phyloP scores from a whole-genome alignment of 208 protist species.

The Acanthamoeba lugdunensis region DNA sequence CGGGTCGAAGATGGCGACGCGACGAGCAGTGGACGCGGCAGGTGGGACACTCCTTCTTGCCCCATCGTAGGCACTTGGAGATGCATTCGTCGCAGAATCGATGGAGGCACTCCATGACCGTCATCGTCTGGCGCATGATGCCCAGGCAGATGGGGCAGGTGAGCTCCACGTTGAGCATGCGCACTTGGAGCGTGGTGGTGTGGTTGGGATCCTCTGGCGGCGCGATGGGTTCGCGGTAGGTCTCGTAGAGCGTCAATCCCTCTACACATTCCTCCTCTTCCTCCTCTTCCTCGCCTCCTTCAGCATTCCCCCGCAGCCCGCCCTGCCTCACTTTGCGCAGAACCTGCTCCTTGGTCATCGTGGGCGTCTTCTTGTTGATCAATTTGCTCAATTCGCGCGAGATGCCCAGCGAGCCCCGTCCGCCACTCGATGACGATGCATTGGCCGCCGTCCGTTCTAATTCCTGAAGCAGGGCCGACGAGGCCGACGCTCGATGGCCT shows the following conservation, averaged over 20 bases:
- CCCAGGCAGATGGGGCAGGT: slow-evolving; percentile 78
- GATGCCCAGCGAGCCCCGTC: background rate
- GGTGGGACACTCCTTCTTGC: slow-evolving; percentile 74
- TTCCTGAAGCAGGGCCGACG: background rate
- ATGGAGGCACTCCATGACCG: slow-evolving; percentile 79
- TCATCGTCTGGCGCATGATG: slow-evolving; percentile 75
- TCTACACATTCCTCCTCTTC: slow-evolving; percentile 8
- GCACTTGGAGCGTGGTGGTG: slow-evolving; percentile 35
- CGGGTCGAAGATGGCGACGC: slow-evolving; percentile 51
- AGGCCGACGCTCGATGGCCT: background rate
- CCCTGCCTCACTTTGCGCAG: background rate
- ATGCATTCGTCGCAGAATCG: slow-evolving; percentile 78
- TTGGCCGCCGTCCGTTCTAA: background rate
- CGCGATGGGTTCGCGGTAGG: slow-evolving; percentile 10
- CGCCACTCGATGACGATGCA: background rate
- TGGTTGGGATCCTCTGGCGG: slow-evolving; percentile 12
- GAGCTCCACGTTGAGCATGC: slow-evolving; percentile 75
- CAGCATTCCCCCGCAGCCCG: too few species aligned
- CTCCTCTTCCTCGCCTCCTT: background rate
- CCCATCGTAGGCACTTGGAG: slow-evolving; percentile 54
- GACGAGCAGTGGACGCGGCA: slow-evolving; percentile 74
- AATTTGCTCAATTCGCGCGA: slow-evolving; percentile 36
- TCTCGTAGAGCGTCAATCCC: slow-evolving; percentile 46
- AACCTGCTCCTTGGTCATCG: slow-evolving; percentile 20
- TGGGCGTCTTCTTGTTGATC: slow-evolving; percentile 37